Evolutionary conservation across 495 filamentous ascomycete species (phyloP).

Genomic region (Glarea lozoyensis): DNA sequence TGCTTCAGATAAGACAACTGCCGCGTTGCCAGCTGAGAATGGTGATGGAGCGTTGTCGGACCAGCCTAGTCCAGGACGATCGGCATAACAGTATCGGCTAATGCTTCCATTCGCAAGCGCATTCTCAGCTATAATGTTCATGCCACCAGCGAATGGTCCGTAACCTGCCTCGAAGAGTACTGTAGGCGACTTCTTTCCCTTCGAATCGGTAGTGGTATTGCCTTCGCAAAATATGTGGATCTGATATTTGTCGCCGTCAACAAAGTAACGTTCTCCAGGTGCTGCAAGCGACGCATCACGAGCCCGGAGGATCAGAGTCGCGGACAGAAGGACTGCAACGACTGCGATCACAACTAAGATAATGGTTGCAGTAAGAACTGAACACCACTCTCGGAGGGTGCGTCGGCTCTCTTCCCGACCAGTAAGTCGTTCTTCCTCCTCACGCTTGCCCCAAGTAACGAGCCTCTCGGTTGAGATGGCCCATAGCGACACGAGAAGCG

Average conservation of each 20-base stretch:
- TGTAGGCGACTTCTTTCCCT: conserved; percentile 50
- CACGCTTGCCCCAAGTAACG: conserved; percentile 80
- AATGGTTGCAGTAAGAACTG: conserved; percentile 67
- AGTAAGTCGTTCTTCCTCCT: conserved; percentile 88
- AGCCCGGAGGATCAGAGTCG: conserved; percentile 67
- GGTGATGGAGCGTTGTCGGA: conserved; percentile 93
- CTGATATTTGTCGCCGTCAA: conserved; percentile 72
- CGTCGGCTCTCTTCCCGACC: conserved; percentile 82
- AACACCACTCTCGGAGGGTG: conserved; percentile 72
- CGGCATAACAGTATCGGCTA: conserved; percentile 86
- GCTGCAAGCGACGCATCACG: conserved; percentile 62
- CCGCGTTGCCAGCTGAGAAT: conserved; percentile 81
- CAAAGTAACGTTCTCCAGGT: conserved; percentile 64
- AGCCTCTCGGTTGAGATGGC: conserved; percentile 45
- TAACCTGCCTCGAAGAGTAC: conserved; percentile 79
- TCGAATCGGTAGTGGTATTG: conserved; percentile 38
- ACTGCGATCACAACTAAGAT: conserved; percentile 55
- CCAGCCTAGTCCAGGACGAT: conserved; percentile 83
- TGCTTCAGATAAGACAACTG: conserved; percentile 77
- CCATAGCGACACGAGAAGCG: conserved; percentile 53
- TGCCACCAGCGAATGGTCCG: conserved; percentile 60
- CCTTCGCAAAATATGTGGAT: conserved; percentile 82
- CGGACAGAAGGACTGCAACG: conserved; percentile 63
- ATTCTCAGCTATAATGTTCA: conserved; percentile 62
- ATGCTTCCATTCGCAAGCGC: conserved; percentile 68